phyloP scores from a whole-genome alignment of 192 early-diverging fungal genomes.

The Lunasporangiospora selenospora region DNA sequence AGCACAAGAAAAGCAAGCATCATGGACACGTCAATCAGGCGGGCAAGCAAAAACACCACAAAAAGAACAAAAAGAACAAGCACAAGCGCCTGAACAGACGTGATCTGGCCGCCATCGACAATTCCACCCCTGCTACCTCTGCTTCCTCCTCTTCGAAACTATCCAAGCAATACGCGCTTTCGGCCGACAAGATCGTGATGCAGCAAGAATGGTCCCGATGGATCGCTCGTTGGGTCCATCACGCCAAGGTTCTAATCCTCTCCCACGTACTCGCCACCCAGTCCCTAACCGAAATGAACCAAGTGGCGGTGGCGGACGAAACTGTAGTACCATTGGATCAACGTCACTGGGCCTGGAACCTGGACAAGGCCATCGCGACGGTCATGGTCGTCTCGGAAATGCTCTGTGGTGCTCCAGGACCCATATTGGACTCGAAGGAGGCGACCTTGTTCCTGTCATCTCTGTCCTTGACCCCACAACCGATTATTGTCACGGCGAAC shows the following conservation, averaged over 20 bases:
- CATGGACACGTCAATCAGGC: no score
- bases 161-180: slow-evolving; percentile 17
- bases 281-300: slow-evolving; percentile 19
- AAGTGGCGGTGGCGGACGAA: slow-evolving; percentile 15
- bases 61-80: not conserved
- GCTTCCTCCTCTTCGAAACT: no score
- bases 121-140: no score
- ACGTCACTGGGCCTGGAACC: slow-evolving; percentile 36
- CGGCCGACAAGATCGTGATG: slow-evolving; percentile 29
- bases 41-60: not conserved
- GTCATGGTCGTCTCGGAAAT: slow-evolving; percentile 35
- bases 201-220: slow-evolving; percentile 36
- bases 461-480: not conserved
- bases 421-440: not conserved
- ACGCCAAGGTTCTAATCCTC: slow-evolving; percentile 25
- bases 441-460: slow-evolving; percentile 1
- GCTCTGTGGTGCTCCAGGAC: slow-evolving; percentile 20
- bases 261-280: slow-evolving; percentile 20
- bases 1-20: not conserved
- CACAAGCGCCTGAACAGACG: no score
- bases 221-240: slow-evolving; percentile 34
- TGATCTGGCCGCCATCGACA: no score
- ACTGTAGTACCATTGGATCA: slow-evolving; percentile 19
- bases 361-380: slow-evolving; percentile 27
- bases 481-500: not conserved